Base-by-base conservation (phyloP, 257 asterid species). In the Cynanchum wilfordii region DNA sequence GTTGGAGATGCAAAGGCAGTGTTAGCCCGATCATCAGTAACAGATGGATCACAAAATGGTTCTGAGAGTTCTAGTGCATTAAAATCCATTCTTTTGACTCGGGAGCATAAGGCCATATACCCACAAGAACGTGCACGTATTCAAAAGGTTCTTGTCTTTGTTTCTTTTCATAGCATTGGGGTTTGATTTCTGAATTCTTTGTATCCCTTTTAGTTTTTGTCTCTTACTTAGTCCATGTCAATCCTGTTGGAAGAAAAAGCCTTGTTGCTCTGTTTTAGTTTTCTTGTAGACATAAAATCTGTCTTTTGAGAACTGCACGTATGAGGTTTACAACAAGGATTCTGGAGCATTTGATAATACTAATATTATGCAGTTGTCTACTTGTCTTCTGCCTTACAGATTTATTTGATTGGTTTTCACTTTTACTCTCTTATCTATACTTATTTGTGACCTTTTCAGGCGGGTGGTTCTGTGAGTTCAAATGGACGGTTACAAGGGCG, bases 61-160 rank as follows among this genome's bases (percentile, higher is more conserved):
- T 51, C 72, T 1, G 83, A 74, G 11, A 70, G 33, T 80, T 80
- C 87, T 75, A 72, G 70, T 72, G 67, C 83, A 50, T 72, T 87
- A 71, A 90, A 86, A 84, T 91, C 96, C 77, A 92, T 92, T 73
- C 96, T 92, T 70, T 75, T 92, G 79, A 92, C 98, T 73, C 81
- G 96, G 88, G 97, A 90, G 76, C 97, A 89, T 83, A 92, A 90
- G 77, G 96, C 97, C 74, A 93, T 93, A 68, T 90, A 85, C 80
- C 96, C 97, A 70, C 96, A 86, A 79, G 98, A 93, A 78, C 87
- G 97, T 73, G 93, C 96, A 40, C 96, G 97, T 64, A 87, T 93
- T 82, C 96, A 89, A 71, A 93, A 93, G 93, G 98, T 87, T 4
- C 47, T 62, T 33, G 38, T 27, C 3, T 10, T 9, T 59, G 66